phyloP scores from a whole-genome alignment of 768 basidiomycete species.

The Suillus cothurnatus region DNA sequence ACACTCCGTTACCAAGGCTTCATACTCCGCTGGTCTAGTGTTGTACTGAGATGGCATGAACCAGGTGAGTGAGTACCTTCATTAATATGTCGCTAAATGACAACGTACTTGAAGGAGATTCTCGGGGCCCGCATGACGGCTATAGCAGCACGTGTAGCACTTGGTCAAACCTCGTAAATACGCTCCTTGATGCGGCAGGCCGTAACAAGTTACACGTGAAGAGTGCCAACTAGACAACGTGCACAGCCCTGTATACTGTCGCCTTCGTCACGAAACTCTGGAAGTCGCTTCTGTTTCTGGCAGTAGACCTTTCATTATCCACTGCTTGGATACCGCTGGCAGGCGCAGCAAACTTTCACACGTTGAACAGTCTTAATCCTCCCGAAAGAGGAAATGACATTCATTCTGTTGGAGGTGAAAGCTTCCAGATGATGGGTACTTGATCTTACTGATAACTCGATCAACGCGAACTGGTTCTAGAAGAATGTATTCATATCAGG shows the following conservation, averaged over 20 bases:
- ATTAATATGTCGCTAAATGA: background rate
- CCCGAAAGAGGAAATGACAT: background rate
- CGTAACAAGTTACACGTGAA: background rate
- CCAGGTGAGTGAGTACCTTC: background rate
- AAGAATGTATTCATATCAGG: background rate
- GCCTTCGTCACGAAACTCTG: background rate
- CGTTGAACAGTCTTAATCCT: background rate
- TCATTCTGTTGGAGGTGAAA: background rate
- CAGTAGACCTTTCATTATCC: background rate
- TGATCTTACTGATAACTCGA: background rate
- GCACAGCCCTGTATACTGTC: background rate
- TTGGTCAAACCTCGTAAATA: background rate
- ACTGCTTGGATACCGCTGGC: background rate
- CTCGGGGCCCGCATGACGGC: background rate
- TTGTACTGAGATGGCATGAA: background rate
- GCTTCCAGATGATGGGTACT: background rate
- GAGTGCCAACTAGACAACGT: background rate
- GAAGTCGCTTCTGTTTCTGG: background rate
- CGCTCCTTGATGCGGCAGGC: background rate
- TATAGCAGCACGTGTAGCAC: background rate
- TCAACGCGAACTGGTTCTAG: background rate
- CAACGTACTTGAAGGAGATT: background rate
- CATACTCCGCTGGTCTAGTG: no score
- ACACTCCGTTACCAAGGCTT: no score
- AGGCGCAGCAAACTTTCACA: background rate